A percentile compares a stretch with the other conserved stretches of the same genome.
phyloP scores from a whole-genome alignment of 352 stramenopile genomes.

The Halophytophthora polymorphica region DNA sequence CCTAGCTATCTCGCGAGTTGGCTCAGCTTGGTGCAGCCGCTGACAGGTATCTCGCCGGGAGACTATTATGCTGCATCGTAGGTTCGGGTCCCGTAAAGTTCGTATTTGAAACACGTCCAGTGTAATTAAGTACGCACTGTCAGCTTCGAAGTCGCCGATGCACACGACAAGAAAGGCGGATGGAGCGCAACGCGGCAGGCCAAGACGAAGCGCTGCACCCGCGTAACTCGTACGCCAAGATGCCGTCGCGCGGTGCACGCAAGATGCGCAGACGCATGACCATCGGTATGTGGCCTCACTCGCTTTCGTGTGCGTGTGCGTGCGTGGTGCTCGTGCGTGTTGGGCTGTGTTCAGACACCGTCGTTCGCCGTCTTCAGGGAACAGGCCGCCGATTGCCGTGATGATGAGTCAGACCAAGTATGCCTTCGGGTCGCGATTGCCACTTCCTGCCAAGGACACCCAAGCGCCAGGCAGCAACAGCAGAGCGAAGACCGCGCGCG shows the following conservation, averaged over 20 bases:
- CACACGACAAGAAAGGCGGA: slow-evolving; percentile 3
- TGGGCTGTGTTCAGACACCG: slow-evolving; percentile 21
- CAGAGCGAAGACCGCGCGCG: slow-evolving; percentile 1
- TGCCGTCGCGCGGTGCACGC: neutral
- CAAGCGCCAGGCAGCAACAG: slow-evolving; percentile 7
- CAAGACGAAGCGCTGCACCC: slow-evolving; percentile 11
- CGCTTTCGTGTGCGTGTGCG: neutral
- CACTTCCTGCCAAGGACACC: slow-evolving; percentile 5
- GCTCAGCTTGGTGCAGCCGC: slow-evolving; percentile 71
- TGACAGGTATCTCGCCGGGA: slow-evolving; percentile 49
- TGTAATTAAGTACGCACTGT: neutral
- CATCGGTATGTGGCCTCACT: neutral
- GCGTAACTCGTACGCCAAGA: slow-evolving; percentile 25
- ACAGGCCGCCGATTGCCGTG: neutral
- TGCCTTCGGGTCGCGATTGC: slow-evolving; percentile 28
- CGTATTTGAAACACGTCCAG: slow-evolving; percentile 9
- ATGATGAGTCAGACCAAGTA: slow-evolving; percentile 20
- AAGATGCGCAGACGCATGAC: neutral
- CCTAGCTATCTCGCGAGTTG: slow-evolving; percentile 58
- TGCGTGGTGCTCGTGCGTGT: neutral
- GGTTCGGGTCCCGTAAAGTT: slow-evolving; percentile 13
- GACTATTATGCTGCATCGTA: slow-evolving; percentile 34
- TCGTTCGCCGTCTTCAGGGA: slow-evolving; percentile 1
- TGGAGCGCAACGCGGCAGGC: slow-evolving; percentile 7
- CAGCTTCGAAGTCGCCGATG: slow-evolving; percentile 13